These are phyloP conservation scores for Kodamaea ohmeri DNA, from an alignment of 1,139 yeast species.

Conservation along the genomic window DNA sequence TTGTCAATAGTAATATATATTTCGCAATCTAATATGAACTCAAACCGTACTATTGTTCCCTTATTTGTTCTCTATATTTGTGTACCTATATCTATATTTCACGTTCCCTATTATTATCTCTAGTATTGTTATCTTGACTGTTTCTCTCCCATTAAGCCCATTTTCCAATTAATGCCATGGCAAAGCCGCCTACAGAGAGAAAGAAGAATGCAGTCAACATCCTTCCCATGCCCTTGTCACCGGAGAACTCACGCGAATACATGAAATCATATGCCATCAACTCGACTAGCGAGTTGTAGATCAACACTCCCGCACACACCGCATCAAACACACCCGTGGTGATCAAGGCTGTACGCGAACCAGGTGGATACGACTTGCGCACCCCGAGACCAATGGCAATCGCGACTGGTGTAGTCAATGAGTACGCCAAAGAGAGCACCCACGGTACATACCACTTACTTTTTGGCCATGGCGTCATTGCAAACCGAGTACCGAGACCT, in stretches of 20 bases:
- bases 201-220: constrained; percentile 26
- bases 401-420: constrained; percentile 36
- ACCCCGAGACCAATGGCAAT: constrained; percentile 40
- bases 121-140: too few relatives aligned
- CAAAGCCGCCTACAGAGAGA: constrained; percentile 19
- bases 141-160: constrained; percentile 18
- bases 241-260: constrained; percentile 26
- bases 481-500: constrained; percentile 41
- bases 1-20: too few relatives aligned
- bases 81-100: too few relatives aligned
- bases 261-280: constrained; percentile 41
- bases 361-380: constrained; percentile 32
- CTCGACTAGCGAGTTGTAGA: constrained; percentile 40
- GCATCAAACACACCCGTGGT: constrained; percentile 38
- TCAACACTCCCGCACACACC: constrained; percentile 39
- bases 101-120: background rate
- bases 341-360: constrained; percentile 33
- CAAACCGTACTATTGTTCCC: too few relatives aligned
- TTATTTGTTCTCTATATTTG: too few relatives aligned
- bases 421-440: constrained; percentile 31
- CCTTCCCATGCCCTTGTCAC: constrained; percentile 17
- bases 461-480: constrained; percentile 37
- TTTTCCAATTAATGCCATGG: constrained; percentile 24
- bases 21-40: too few relatives aligned
- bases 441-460: constrained; percentile 31